Evolutionary conservation across 2,329 filamentous ascomycete genomes (phyloP).

Genomic region (Trichophyton rubrum): DNA sequence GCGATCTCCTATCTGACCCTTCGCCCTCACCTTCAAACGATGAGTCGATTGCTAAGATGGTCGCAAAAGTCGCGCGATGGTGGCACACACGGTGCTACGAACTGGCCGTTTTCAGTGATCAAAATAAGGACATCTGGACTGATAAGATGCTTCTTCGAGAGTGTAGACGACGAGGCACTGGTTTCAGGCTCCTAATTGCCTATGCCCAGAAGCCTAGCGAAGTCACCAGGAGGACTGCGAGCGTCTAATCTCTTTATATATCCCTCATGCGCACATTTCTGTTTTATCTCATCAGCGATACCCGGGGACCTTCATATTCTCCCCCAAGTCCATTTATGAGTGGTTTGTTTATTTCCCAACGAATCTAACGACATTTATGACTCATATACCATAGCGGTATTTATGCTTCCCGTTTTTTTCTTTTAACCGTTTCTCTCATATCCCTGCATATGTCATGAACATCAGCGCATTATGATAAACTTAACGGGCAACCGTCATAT

Average conservation of each 20-base stretch:
- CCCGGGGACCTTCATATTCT: background rate
- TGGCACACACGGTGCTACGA: conserved; percentile 96
- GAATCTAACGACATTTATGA: conserved; percentile 4
- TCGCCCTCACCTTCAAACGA: conserved; percentile 59
- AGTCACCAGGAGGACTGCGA: conserved; percentile 32
- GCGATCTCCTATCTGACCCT: conserved; percentile 61
- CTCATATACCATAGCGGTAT: background rate
- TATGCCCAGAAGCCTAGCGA: conserved; percentile 67
- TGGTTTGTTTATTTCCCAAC: background rate
- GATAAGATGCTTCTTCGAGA: conserved; percentile 65
- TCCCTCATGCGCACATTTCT: background rate
- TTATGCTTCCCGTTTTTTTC: background rate
- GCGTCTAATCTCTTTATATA: conserved; percentile 21
- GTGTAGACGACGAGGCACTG: conserved; percentile 75
- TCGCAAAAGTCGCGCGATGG: conserved; percentile 83
- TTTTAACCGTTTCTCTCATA: background rate
- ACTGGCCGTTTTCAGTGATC: conserved; percentile 42
- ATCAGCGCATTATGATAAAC: background rate
- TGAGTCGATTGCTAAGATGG: conserved; percentile 81
- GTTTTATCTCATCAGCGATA: background rate
- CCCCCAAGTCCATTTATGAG: background rate
- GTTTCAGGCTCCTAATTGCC: conserved; percentile 80
- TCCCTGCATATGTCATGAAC: background rate
- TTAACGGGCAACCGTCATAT: background rate
- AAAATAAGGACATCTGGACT: conserved; percentile 56